Evolutionary conservation across 306 rosid species (phyloP), one percentile per base, ranked within the genome.

Genomic region (Rosa lucieae): DNA sequence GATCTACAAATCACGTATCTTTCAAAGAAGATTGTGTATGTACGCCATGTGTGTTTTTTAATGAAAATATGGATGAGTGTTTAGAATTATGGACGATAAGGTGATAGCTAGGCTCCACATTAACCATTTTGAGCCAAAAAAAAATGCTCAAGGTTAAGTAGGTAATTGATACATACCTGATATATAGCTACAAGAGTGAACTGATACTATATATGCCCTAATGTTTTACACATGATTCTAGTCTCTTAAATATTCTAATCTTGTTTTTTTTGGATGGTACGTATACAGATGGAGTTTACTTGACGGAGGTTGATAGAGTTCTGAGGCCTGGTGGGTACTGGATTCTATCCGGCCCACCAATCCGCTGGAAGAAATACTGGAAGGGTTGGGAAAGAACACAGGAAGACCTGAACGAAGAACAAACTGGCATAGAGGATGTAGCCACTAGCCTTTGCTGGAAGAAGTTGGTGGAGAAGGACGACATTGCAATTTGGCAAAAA

Each of bases 281-380:
- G 6, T 15, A 9, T 5, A 43, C 18, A 90, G 97, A 88, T 81
- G 97, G 97, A 68, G 70, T 85, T 47, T 89, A 78, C 74, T 81
- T 93, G 40, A 86, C 84, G 4, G 97, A 93, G 86, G 86, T 91
- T 10, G 95, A 93, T 75, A 75, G 95, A 51, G 84, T 93, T 77
- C 89, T 91, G 35, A 86, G 93, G 0, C 97, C 93, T 0, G 97
- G 97, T 2, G 93, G 95, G 40, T 93, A 90, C 78, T 91, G 97
- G 95, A 93, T 90, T 77, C 84, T 91, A 2, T 93, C 95, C 1
- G 98, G 97, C 8, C 98, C 95, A 61, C 95, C 98, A 4, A 90
- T 88, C 46, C 72, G 59, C 37, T 93, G 94, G 98, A 85, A 77
- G 81, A 88, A 35, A 49, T 15, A 89, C 52, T 87, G 90, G 92